Evolutionary conservation across 1,284 basidiomycete species (phyloP), one percentile per base, ranked within the genome.

Genomic region (Ganoderma sinense): DNA sequence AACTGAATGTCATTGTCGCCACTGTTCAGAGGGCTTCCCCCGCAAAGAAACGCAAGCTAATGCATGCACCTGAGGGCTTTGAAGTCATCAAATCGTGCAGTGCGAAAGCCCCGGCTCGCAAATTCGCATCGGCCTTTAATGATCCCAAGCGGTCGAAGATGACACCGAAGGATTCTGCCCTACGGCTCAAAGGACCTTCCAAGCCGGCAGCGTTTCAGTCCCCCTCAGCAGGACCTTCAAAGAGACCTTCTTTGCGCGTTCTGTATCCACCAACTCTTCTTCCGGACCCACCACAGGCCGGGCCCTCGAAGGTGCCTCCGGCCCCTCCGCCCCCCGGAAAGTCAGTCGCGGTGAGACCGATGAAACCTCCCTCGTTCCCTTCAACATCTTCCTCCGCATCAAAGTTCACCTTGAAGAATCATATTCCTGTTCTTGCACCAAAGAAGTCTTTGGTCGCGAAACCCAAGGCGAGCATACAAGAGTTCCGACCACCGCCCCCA

Each of bases 41-140:
- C 18, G 26, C 58, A 8, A 74, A 74, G 66, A 74, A 68, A 58
- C 73, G 73, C 51, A 71, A 67, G 55, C 6, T 72, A 0, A 62
- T 70, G 51, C 67, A 70, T 33, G 53, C 55, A 5, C 69, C 71
- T 14, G 71, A 74, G 16, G 73, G 73, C 4, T 74, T 74, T 29
- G 65, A 59, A 48, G 56, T 4, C 41, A 20, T 55, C 1, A 70
- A 62, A 33, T 48, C 63, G 20, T 18, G 16, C 7, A 36, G 43
- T 3, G 56, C n/a, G 4, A 70, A 59, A 60, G 51, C 48, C 11
- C 61, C 70, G n/a, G 65, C 67, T 16, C 73, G 45, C 39, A 74
- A 72, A 62, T 74, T 74, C 36, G 41, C 71, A 13, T 74, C 73
- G 13, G 73, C 73, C 4, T 74, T 74, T 26, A 62, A 67, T 39